A percentile compares a stretch with the other conserved stretches of the same genome.
These are phyloP conservation scores for Colletotrichum sp. DNA, from an alignment of 2,329 filamentous ascomycete genomes.

Conservation along the genomic window DNA sequence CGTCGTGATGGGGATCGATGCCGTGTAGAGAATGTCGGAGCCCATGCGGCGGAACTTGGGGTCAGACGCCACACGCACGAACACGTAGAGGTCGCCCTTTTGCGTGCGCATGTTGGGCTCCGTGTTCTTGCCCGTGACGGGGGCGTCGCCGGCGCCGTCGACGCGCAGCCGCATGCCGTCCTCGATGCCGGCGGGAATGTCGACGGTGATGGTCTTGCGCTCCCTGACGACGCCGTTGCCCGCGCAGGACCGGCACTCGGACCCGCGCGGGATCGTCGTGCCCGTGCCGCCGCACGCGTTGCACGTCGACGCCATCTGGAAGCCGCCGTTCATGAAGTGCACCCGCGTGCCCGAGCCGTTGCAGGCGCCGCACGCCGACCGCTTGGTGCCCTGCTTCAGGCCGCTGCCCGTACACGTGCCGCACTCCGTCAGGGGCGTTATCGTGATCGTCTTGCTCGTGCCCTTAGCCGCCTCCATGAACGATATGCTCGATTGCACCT, in stretches of 20 bases:
- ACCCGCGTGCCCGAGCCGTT: constrained; percentile 86
- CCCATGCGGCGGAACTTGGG: constrained; percentile 87
- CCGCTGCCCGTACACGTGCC: constrained; percentile 84
- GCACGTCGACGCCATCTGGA: constrained; percentile 95
- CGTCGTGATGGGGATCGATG: constrained; percentile 89
- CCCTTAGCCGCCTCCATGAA: constrained; percentile 98
- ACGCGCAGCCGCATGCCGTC: constrained; percentile 93
- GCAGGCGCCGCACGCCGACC: constrained; percentile 77
- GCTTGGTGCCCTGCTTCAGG: constrained; percentile 79
- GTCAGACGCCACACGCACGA: constrained; percentile 88
- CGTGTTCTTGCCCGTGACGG: constrained; percentile 73
- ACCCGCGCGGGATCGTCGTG: constrained; percentile 75
- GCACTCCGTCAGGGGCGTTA: constrained; percentile 82
- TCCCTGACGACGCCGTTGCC: constrained; percentile 87
- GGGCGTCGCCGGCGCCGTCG: constrained; percentile 85
- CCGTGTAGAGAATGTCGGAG: constrained; percentile 91
- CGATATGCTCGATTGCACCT: constrained; percentile 89
- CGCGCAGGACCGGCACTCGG: constrained; percentile 79
- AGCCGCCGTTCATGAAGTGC: constrained; percentile 89
- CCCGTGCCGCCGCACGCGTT: constrained; percentile 81
- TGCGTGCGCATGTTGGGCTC: constrained; percentile 68
- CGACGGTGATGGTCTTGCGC: constrained; percentile 81
- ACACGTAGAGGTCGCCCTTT: constrained; percentile 88
- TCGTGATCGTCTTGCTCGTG: constrained; percentile 82
- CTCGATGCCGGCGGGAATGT: constrained; percentile 94